phyloP scores from a whole-genome alignment of 768 basidiomycete species.

The Hirschioporus abietinus region DNA sequence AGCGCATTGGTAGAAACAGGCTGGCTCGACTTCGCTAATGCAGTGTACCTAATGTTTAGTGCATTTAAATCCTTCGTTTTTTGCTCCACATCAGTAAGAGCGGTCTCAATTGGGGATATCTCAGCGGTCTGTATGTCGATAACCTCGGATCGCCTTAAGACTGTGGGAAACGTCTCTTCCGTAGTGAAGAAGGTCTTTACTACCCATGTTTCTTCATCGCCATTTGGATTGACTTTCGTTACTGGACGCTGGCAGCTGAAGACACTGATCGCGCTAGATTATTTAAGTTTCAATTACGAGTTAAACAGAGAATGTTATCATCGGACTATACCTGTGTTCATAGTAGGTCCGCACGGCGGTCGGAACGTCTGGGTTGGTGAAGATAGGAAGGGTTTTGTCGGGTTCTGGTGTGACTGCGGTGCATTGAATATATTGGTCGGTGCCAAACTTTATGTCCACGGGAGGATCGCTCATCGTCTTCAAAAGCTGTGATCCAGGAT shows the following conservation, averaged over 20 bases:
- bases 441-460: constrained; percentile 73
- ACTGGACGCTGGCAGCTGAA: constrained; percentile 76
- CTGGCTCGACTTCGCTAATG: constrained; percentile 73
- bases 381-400: constrained; percentile 68
- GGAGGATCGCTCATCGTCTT: constrained; percentile 71
- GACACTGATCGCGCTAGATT: constrained; percentile 64
- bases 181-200: constrained; percentile 88
- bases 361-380: constrained; percentile 81
- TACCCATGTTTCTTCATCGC: constrained; percentile 72
- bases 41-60: constrained; percentile 65
- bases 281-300: constrained; percentile 2
- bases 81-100: constrained; percentile 72
- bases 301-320: constrained; percentile 4
- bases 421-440: constrained; percentile 84
- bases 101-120: constrained; percentile 81
- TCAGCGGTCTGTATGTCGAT: constrained; percentile 63
- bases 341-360: constrained; percentile 78
- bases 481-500: constrained; percentile 77
- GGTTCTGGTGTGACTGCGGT: constrained; percentile 83
- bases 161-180: constrained; percentile 87
- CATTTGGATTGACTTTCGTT: constrained; percentile 57
- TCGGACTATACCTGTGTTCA: constrained; percentile 61
- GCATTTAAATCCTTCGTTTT: constrained; percentile 74
- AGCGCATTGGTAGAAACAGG: constrained; percentile 72
- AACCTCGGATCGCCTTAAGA: constrained; percentile 85